Percentiles rank a stretch among this genome's conserved stretches.
These are phyloP conservation scores for Saraca asoca DNA, from an alignment of 331 rosid species.

Conservation along the genomic window DNA sequence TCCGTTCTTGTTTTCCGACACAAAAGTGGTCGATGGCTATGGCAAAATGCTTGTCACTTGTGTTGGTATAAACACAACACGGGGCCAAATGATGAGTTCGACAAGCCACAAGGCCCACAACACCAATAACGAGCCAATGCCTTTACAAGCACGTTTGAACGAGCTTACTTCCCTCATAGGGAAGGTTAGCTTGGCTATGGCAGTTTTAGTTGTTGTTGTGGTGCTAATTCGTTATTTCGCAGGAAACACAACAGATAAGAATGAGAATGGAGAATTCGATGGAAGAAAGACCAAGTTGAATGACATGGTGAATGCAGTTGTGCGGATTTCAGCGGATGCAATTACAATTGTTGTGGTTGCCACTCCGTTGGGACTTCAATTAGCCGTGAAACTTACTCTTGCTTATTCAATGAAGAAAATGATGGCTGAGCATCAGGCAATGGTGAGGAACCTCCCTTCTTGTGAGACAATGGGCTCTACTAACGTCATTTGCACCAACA, in stretches of 20 bases:
- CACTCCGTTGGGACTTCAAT: constrained; percentile 82
- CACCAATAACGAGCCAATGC: constrained; percentile 63
- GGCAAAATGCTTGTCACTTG: constrained; percentile 71
- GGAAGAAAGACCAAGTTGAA: constrained; percentile 42
- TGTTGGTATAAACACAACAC: constrained; percentile 76
- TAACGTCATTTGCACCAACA: constrained; percentile 81
- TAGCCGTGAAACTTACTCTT: constrained; percentile 82
- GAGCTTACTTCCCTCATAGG: constrained; percentile 75
- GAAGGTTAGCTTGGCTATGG: constrained; percentile 79
- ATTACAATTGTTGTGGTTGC: constrained; percentile 92
- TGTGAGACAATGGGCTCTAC: constrained; percentile 96
- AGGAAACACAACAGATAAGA: constrained; percentile 53
- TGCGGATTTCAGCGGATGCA: constrained; percentile 61
- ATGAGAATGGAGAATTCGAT: constrained; percentile 50
- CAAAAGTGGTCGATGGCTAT: constrained; percentile 74
- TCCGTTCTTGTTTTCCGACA: constrained; percentile 81
- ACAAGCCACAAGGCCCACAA: constrained; percentile 63
- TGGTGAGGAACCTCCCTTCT: constrained; percentile 87
- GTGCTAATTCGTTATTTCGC: constrained; percentile 77
- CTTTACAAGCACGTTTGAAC: constrained; percentile 79
- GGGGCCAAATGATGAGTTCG: constrained; percentile 94
- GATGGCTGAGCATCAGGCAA: constrained; percentile 88
- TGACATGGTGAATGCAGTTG: constrained; percentile 53
- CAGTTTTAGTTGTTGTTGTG: constrained; percentile 68
- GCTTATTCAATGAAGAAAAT: constrained; percentile 96